These are phyloP conservation scores for Lineolata rhizophorae DNA, from an alignment of 495 filamentous ascomycete species.

Conservation along the genomic window DNA sequence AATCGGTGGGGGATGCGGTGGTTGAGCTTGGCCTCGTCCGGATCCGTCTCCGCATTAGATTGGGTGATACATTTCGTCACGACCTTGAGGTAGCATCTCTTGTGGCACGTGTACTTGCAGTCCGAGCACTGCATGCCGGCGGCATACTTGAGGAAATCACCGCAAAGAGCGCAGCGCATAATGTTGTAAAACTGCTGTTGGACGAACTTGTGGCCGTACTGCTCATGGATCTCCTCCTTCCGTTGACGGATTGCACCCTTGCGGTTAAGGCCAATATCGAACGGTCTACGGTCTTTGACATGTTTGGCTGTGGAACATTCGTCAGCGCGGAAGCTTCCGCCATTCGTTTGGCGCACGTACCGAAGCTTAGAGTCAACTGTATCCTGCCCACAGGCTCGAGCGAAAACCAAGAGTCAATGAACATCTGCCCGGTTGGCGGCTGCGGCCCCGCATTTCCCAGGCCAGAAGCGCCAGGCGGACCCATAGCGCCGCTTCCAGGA, in stretches of 20 bases:
- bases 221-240: constrained; percentile 93
- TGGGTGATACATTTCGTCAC: constrained; percentile 99
- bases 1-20: constrained; percentile 97
- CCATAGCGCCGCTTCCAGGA: constrained; percentile 5
- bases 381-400: constrained; percentile 86
- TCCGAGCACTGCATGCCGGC: constrained; percentile 98
- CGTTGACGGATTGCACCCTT: constrained; percentile 92
- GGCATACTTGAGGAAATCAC: constrained; percentile 95
- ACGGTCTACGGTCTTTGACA: constrained; percentile 42
- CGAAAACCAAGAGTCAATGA: constrained; percentile 91
- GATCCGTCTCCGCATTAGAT: constrained; percentile 92
- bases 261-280: constrained; percentile 75
- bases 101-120: constrained; percentile 98
- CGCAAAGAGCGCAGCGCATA: constrained; percentile 97
- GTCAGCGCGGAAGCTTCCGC: too few relatives aligned
- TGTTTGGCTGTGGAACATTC: constrained; percentile 41
- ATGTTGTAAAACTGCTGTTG: constrained; percentile 99
- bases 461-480: constrained; percentile 10
- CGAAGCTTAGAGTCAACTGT: constrained; percentile 68
- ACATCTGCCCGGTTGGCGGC: constrained; percentile 29
- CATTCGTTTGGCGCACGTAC: too few relatives aligned
- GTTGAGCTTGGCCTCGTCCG: constrained; percentile 98
- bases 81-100: constrained; percentile 89
- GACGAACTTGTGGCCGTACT: constrained; percentile 97
- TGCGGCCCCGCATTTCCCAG: constrained; percentile 17